These are phyloP conservation scores for Pseudonitzschia delicatissima DNA, from an alignment of 108 stramenopile species.

Conservation along the genomic window DNA sequence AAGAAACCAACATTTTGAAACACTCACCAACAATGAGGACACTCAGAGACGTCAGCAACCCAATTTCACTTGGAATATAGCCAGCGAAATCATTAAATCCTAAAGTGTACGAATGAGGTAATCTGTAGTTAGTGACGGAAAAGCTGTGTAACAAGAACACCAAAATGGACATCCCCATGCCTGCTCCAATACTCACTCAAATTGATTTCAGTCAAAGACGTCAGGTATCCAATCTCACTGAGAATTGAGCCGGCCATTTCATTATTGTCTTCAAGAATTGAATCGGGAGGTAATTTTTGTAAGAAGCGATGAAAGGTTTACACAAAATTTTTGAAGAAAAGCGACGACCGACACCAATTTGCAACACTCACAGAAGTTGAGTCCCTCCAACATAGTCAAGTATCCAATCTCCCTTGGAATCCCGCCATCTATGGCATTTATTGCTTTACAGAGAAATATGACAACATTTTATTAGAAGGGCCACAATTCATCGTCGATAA, in stretches of 20 bases:
- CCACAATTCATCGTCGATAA: too few species aligned
- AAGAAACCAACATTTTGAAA: neutral
- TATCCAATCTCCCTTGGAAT: too few species aligned
- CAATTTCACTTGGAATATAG: constrained; percentile 24
- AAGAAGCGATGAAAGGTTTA: too few species aligned
- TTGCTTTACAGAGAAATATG: too few species aligned
- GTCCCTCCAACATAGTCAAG: too few species aligned
- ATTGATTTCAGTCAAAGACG: constrained; percentile 9
- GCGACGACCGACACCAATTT: too few species aligned
- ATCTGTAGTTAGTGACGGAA: neutral
- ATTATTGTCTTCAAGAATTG: neutral
- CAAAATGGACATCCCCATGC: neutral
- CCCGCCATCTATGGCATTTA: too few species aligned
- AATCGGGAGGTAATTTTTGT: too few species aligned
- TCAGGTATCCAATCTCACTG: constrained; percentile 8
- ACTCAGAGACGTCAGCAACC: constrained; percentile 11
- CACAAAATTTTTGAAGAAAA: too few species aligned
- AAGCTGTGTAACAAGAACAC: neutral
- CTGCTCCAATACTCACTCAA: neutral
- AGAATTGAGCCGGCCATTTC: constrained; percentile 17
- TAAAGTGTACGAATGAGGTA: neutral
- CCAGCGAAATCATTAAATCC: constrained; percentile 28
- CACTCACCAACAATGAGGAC: constrained; percentile 4
- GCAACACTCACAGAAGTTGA: too few species aligned
- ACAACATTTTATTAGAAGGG: too few species aligned